Conservation (phyloP, 1,139 yeast genomes). For the Yamadazyma sp. region DNA sequence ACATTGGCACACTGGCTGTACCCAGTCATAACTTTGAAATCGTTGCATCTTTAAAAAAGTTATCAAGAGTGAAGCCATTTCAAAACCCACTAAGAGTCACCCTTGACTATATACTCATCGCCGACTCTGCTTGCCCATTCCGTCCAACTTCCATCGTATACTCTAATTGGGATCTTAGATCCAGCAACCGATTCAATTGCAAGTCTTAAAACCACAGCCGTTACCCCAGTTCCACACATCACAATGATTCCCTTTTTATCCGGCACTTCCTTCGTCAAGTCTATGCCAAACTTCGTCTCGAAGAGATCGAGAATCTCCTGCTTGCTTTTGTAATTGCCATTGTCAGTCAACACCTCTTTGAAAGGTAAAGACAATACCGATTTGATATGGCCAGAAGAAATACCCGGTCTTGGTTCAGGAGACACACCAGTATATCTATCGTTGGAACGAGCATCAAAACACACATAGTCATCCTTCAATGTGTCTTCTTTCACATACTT, state of each 20-base stretch:
- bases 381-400: constrained; percentile 87
- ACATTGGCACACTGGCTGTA: too few relatives aligned
- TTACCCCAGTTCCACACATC: constrained; percentile 95
- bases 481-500: constrained; percentile 52
- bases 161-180: constrained; percentile 60
- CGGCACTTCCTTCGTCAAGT: constrained; percentile 25
- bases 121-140: constrained; percentile 49
- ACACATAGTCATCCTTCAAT: constrained; percentile 47
- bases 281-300: constrained; percentile 34
- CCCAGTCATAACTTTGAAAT: too few relatives aligned
- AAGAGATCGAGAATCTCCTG: constrained; percentile 49
- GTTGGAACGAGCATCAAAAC: constrained; percentile 79
- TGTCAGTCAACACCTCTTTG: constrained; percentile 49
- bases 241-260: constrained; percentile 64
- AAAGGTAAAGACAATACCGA: constrained; percentile 81
- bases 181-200: constrained; percentile 53
- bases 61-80: too few relatives aligned
- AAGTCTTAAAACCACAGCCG: constrained; percentile 77
- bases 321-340: constrained; percentile 49
- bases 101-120: constrained; percentile 8
- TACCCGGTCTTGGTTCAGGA: constrained; percentile 87
- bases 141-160: constrained; percentile 98
- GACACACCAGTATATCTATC: constrained; percentile 74
- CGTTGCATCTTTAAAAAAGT: too few relatives aligned
- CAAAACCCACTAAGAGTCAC: not conserved